Base-by-base conservation (phyloP, 2,329 filamentous ascomycete species). In the Arthrobotrys musiformis region DNA sequence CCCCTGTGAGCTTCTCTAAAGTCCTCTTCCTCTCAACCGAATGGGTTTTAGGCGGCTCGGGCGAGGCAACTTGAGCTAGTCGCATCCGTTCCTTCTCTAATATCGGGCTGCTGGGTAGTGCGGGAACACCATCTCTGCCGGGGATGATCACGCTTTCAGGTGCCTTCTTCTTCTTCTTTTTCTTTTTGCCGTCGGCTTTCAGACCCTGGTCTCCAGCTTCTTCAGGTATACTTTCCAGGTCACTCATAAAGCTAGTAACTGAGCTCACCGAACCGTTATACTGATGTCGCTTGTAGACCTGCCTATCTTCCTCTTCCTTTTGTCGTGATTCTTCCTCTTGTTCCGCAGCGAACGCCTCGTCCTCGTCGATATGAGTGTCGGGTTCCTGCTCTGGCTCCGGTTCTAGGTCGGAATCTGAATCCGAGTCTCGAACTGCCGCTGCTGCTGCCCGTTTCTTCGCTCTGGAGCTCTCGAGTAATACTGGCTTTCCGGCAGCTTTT, bases 211-310 rank as follows among this genome's bases (percentile, higher is more conserved):
- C 61, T 26, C 37, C 40, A 50, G 61, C 46, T 58, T 78, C 74
- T 44, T 78, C 74, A 26, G 74, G 74, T 67, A 78, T 78, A 56
- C 66, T 78, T 56, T 78, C 67, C 46, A 78, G 67, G 30, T 78
- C 74, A 52, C 74, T 78, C 46, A 30, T 50, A 40, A 61, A 78
- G 28, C 74, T 78, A 62, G 46, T 50, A 40, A 78, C 67, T 33
- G 72, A 77, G 66, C 64, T 77, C 56, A 42, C 66, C 33, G 74
- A 78, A 61, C 44, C 61, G 33, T 68, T 62, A 67, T 72, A 78
- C 54, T 64, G 54, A 15, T 67, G 56, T 35, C 74, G 67, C 54
- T 13, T 46, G 60, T 78, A 70, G 11, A 72, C 22, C 24, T 68
- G 22, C n/a, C 24, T 46, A 3, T 68, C 70, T 7, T 68, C 50